Evolutionary conservation across 352 stramenopile species (phyloP).

Genomic region (Plasmopara viticola): DNA sequence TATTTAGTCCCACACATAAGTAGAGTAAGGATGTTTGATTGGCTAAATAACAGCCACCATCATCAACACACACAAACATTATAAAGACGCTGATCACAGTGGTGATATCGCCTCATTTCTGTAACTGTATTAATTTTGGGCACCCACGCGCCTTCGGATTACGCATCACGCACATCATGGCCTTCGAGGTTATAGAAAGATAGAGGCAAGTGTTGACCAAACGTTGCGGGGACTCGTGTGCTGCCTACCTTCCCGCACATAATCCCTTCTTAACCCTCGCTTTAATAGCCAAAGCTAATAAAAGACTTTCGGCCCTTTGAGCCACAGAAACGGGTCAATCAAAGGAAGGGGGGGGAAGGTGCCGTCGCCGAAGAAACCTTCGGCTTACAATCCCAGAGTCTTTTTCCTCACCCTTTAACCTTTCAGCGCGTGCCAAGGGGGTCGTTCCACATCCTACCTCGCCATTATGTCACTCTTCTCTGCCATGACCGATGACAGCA

Average conservation of each 20-base stretch:
- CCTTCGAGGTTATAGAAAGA: conserved; percentile 13
- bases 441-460: background rate
- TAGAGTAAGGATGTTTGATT: no score
- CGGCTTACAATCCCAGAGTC: no score
- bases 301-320: background rate
- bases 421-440: background rate
- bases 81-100: no score
- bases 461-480: conserved; percentile 75
- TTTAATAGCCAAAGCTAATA: background rate
- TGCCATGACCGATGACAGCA: conserved; percentile 71
- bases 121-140: no score
- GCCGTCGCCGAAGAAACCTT: conserved; percentile 23
- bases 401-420: background rate
- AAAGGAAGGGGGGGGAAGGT: conserved; percentile 20
- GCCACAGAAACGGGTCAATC: conserved; percentile 21
- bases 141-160: no score
- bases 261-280: background rate
- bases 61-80: no score
- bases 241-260: conserved; percentile 1
- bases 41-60: no score
- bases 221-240: conserved; percentile 13
- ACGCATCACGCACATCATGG: no score
- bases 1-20: no score
- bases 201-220: conserved; percentile 7
- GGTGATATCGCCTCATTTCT: no score